Evolutionary conservation across 495 filamentous ascomycete genomes (phyloP).

Genomic region (Sabuloglossum arenarium): DNA sequence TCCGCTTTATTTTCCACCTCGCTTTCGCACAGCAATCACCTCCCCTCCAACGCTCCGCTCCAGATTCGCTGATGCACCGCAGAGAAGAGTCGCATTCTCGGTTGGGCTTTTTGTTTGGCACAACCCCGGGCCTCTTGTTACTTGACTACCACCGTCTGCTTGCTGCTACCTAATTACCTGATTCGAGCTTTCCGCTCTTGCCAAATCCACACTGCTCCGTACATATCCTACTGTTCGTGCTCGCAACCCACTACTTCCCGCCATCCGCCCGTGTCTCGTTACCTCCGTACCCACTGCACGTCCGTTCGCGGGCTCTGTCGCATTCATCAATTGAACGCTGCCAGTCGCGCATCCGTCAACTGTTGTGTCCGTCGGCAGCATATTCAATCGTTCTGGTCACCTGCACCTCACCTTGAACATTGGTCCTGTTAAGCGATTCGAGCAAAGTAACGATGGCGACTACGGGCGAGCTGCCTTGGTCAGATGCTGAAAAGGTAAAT

Average conservation of each 20-base stretch:
- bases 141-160: too few relatives aligned
- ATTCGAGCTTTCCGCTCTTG: background rate
- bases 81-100: background rate
- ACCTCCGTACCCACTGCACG: background rate
- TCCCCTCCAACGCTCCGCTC: background rate
- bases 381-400: background rate
- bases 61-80: background rate
- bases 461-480: slow-evolving; percentile 4
- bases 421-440: background rate
- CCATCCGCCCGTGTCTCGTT: background rate
- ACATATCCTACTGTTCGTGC: too few relatives aligned
- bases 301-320: background rate
- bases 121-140: background rate
- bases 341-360: too few relatives aligned
- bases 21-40: background rate
- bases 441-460: slow-evolving; percentile 2
- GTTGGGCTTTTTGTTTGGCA: background rate
- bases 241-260: too few relatives aligned
- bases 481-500: slow-evolving; percentile 4
- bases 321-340: slow-evolving; percentile 1
- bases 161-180: background rate
- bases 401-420: background rate
- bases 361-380: background rate
- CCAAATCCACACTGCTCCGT: too few relatives aligned
- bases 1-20: background rate